These are phyloP conservation scores for Trichoderma koningiopsis DNA, from an alignment of 2,329 filamentous ascomycete species.

Conservation along the genomic window DNA sequence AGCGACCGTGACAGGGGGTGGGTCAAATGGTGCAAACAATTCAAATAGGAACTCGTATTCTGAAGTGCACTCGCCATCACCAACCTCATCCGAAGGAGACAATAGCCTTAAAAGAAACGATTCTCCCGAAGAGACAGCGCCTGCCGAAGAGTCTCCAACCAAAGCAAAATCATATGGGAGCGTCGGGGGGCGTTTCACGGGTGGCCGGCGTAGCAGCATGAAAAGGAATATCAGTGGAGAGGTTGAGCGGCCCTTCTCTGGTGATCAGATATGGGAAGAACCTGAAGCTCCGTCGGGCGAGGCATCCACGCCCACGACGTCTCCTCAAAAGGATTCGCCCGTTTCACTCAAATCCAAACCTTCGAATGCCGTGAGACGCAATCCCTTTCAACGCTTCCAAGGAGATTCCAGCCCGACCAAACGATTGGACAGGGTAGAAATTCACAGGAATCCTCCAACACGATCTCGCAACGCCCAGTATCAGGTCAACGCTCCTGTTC, in stretches of 20 bases:
- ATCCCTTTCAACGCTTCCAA: conserved; percentile 43
- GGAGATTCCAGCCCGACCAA: conserved; percentile 40
- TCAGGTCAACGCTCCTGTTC: conserved; percentile 61
- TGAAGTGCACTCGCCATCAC: conserved; percentile 40
- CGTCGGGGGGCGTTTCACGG: conserved; percentile 41
- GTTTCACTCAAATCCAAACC: conserved; percentile 40
- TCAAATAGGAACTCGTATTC: conserved; percentile 8
- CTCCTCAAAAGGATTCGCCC: conserved; percentile 37
- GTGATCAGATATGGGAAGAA: conserved; percentile 88
- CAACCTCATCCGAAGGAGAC: conserved; percentile 55
- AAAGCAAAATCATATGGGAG: conserved; percentile 47
- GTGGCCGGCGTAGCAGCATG: conserved; percentile 64
- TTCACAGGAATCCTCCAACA: conserved; percentile 79
- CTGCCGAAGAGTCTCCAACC: conserved; percentile 27
- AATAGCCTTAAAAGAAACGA: conserved; percentile 40
- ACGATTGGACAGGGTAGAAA: conserved; percentile 63
- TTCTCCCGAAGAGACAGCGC: conserved; percentile 33
- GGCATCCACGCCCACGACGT: conserved; percentile 13
- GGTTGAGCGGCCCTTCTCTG: conserved; percentile 66
- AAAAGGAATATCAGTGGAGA: conserved; percentile 73
- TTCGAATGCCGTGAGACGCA: conserved; percentile 38
- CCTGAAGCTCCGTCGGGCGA: conserved; percentile 53
- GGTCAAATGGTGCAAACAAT: conserved; percentile 39
- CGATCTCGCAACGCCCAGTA: conserved; percentile 83
- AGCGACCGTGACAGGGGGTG: conserved; percentile 56